Percentiles rank a stretch among this genome's conserved stretches.
Conservation (phyloP, 768 basidiomycete species). For the Agaricus blazei region DNA sequence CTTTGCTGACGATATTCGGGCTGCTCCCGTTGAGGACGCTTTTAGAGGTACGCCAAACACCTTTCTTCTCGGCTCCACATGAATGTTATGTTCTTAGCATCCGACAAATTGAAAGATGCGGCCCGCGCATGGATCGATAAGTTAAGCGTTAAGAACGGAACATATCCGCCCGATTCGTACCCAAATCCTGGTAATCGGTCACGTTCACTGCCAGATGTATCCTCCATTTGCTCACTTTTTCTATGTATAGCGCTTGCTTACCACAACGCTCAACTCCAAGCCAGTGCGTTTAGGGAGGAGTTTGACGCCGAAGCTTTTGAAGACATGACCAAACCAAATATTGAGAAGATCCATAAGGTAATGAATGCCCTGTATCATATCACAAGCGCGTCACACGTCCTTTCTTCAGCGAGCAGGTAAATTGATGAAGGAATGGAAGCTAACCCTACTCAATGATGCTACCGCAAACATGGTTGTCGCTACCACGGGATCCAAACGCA, state of each 20-base stretch:
- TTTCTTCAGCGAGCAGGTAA: conserved; percentile 20
- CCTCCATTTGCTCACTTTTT: conserved; percentile 1
- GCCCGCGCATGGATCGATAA: conserved; percentile 77
- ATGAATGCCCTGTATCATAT: conserved; percentile 8
- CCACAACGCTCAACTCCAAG: conserved; percentile 88
- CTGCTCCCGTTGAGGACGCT: conserved; percentile 63
- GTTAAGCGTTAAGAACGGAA: conserved; percentile 68
- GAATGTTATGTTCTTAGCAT: conserved; percentile 38
- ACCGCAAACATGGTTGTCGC: conserved; percentile 49
- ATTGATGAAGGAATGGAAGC: conserved; percentile 69
- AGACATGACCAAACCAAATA: conserved; percentile 77
- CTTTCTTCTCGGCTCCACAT: not conserved
- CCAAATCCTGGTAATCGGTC: conserved; percentile 75
- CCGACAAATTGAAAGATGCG: conserved; percentile 58
- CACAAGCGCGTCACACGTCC: conserved; percentile 37
- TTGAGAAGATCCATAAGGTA: conserved; percentile 77
- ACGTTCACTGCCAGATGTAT: conserved; percentile 9
- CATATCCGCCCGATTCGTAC: conserved; percentile 85
- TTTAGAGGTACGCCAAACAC: conserved; percentile 44
- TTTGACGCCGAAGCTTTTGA: conserved; percentile 75
- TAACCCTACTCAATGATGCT: conserved; percentile 53
- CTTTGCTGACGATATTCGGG: conserved; percentile 90
- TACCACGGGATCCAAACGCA: conserved; percentile 60
- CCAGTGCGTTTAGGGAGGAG: conserved; percentile 88
- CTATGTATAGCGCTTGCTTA: conserved; percentile 63